Base-by-base conservation (phyloP, 225 moss, liverwort and hornwort genomes). In the Asterella californica region DNA sequence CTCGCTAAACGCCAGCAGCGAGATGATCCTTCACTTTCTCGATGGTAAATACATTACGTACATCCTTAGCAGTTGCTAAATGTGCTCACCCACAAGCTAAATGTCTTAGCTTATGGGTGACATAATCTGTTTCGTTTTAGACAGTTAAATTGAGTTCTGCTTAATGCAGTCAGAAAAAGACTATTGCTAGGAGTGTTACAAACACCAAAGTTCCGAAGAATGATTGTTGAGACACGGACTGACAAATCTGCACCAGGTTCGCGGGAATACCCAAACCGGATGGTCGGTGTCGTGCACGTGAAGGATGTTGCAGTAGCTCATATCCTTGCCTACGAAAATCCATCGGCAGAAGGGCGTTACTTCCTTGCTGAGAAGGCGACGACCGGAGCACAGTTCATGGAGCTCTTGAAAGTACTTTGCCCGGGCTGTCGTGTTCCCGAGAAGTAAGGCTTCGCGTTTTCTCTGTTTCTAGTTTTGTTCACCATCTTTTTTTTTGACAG, bases 1-100 rank as follows among this genome's bases (percentile, higher is more conserved):
- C n/a, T 47, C 90, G 15, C 87, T 92, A 75, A 94, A 92, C 72
- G 83, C 89, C 69, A 96, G 95, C 79, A 83, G 78, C 72, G 89
- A 87, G 74, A 4, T 73, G 8, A 19, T 95, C 65, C 54, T 90
- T 25, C 82, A 84, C 54, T 59, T 79, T 78, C 79, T 91, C 0
- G 80, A 88, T 63, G 92, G 92, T 90, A 61, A 79, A 55, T 29
- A 54, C 5, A 50, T 30, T 12, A 4, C 6, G 14, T 48, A 42
- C 34, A n/a, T n/a, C n/a, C n/a, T n/a, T n/a, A n/a, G 72, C 53
- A 54, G 53, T 54, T 19, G 14, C 53, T 3, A 54, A 54, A 54
- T 19, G 12, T 54, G 10, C 19, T 54, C 14, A 54, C 3, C 42
- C 42, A 42, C 42, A 42, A 7, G 4, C 42, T 42, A 7, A 36